Evolutionary conservation across 257 asterid species (phyloP).

Genomic region (Primulina huaijiensis): DNA sequence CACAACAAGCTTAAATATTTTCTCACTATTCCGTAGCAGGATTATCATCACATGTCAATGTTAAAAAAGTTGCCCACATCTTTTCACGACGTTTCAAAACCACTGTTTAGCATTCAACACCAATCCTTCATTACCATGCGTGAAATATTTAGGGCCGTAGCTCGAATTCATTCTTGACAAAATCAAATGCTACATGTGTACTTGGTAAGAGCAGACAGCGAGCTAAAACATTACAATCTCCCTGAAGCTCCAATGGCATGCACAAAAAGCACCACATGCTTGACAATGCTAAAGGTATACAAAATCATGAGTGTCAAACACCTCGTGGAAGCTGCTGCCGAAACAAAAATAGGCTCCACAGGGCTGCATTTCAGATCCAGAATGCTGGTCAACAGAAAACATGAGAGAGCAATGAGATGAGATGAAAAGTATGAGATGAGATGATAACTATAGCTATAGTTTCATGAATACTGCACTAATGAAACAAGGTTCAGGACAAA

Average conservation of each 20-base stretch:
- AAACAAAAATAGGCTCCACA: constrained; percentile 93
- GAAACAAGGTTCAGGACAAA: constrained; percentile 15
- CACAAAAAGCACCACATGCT: constrained; percentile 10
- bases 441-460: constrained; percentile 15
- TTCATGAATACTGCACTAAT: constrained; percentile 20
- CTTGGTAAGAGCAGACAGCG: background rate
- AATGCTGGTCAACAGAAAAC: constrained; percentile 54
- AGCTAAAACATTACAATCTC: constrained; percentile 9
- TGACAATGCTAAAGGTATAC: constrained; percentile 3
- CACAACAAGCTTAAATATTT: background rate
- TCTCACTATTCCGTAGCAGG: background rate
- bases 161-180: constrained; percentile 14
- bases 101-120: background rate
- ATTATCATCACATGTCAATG: constrained; percentile 1
- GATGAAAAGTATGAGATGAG: constrained; percentile 21
- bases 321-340: constrained; percentile 96
- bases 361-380: constrained; percentile 99
- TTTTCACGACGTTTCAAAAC: background rate
- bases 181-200: constrained; percentile 10
- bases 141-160: background rate
- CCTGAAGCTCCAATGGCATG: background rate
- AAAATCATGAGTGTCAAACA: constrained; percentile 30
- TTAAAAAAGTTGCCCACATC: background rate
- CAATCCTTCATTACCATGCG: background rate
- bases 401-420: constrained; percentile 4